Evolutionary conservation across 2,329 filamentous ascomycete species (phyloP), one percentile per base, ranked within the genome.

Genomic region (Colletotrichum sp.): DNA sequence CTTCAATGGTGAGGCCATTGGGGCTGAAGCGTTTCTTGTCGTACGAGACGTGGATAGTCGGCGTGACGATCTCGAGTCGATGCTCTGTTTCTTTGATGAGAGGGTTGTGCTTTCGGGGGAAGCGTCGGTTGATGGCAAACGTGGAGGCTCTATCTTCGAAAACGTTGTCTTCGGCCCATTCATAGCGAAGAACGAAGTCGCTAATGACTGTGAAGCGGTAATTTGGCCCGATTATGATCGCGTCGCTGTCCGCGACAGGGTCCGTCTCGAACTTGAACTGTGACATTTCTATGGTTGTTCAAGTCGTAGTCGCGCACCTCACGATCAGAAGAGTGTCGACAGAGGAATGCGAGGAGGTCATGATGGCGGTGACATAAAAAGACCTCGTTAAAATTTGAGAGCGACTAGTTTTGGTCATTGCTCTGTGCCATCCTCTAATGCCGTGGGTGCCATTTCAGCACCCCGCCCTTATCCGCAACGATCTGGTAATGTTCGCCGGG

Each of bases 291-390:
- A 8, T 13, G n/a, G n/a, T 0, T 52, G 11, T 1, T 22, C 44
- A 52, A 52, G 44, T 52, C 19, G 44, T 13, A 22, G 11, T 52
- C 44, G 44, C 0, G 44, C n/a, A 52, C 44, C n/a, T 52, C 16
- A 13, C 0, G 11, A 22, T 52, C 6, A 52, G 44, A 22, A 0
- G n/a, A 8, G 0, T 2, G 6, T 25, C 44, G 6, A 13, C 12
- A 25, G n/a, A 13, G 6, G 44, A 25, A 52, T 52, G 11, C 2
- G n/a, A 0, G n/a, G n/a, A 8, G 0, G n/a, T 52, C 44, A 22
- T 5, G 44, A 22, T 25, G n/a, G 6, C 11, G 4, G 11, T 52
- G 6, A 49, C 3, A 3, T 34, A 22, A n/a, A 52, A 22, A 22
- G n/a, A 22, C n/a, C 6, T 52, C 6, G 44, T 52, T 52, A 52